phyloP scores from a whole-genome alignment of 2,329 filamentous ascomycete genomes.

The Ceratocystis eucalypticola region DNA sequence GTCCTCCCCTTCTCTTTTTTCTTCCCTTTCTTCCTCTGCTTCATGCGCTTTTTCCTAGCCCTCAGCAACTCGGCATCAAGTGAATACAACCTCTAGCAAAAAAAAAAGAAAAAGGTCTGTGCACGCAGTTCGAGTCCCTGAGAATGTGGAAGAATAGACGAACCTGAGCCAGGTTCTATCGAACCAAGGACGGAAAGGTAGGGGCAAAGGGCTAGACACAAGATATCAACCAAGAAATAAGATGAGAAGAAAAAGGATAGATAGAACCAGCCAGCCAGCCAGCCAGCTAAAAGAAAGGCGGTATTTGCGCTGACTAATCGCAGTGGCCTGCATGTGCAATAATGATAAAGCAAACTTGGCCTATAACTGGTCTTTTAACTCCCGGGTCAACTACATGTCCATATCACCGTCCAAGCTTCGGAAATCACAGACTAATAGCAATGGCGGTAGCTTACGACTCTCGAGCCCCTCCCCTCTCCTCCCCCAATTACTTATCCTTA shows the following conservation, averaged over 20 bases:
- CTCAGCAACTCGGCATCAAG: background rate
- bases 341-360: too few species aligned
- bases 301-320: too few species aligned
- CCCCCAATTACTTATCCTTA: too few species aligned
- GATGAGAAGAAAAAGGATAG: background rate
- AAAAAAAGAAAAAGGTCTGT: background rate
- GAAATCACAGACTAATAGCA: too few species aligned
- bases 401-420: too few species aligned
- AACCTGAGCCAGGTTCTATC: background rate
- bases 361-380: too few species aligned
- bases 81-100: background rate
- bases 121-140: background rate
- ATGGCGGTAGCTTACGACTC: too few species aligned
- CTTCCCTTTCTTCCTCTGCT: background rate
- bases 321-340: too few species aligned
- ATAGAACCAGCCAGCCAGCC: background rate
- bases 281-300: background rate
- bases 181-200: background rate
- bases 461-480: too few species aligned
- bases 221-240: background rate
- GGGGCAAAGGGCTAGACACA: background rate
- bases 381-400: too few species aligned
- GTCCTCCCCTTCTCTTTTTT: background rate
- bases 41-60: background rate
- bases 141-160: background rate